Base-by-base conservation (phyloP, 169 alveolate genomes). In the Cytauxzoon felis region DNA sequence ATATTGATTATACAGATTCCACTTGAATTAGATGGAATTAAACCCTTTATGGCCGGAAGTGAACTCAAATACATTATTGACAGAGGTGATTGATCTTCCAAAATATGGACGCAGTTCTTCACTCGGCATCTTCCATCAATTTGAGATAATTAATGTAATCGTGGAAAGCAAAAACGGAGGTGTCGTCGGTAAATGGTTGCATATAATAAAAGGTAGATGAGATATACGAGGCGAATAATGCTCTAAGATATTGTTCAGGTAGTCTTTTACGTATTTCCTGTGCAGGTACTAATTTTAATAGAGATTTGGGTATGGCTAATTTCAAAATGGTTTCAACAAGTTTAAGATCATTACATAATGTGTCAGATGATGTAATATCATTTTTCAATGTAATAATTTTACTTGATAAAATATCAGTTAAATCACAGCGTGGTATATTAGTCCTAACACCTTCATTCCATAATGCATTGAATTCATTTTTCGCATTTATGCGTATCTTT, bases 121-220 rank as follows among this genome's bases (percentile, higher is more conserved):
- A n/a, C n/a, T n/a, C n/a, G n/a, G n/a, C n/a, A n/a, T n/a, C n/a
- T n/a, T n/a, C n/a, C n/a, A n/a, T n/a, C n/a, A n/a, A n/a, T 61
- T 76, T 84, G 38, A 86, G 52, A 36, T 50, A 43, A 3, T 62
- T 52, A 26, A 88, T 60, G 72, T 88, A 88, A 43, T 87, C 92
- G 67, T 82, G 76, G 69, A 88, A 88, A 43, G 88, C 88, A 49
- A 88, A 88, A 11, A 76, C 91, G 9, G 93, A 86, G 7, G 87
- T 67, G 62, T 88, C 90, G 16, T 81, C 88, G 5, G 91, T 50
- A 68, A 89, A 85, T 40, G 71, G 64, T 34, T 89, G 87, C 13
- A 63, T 40, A 63, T 89, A 89, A 68, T 82, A 87, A 65, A 87
- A 89, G 30, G 73, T 88, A 6, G 94, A 87, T 3, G 94, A 91